Evolutionary conservation across 2,329 filamentous ascomycete species (phyloP), one percentile per base, ranked within the genome.

Genomic region (Phialemoniopsis sp.): DNA sequence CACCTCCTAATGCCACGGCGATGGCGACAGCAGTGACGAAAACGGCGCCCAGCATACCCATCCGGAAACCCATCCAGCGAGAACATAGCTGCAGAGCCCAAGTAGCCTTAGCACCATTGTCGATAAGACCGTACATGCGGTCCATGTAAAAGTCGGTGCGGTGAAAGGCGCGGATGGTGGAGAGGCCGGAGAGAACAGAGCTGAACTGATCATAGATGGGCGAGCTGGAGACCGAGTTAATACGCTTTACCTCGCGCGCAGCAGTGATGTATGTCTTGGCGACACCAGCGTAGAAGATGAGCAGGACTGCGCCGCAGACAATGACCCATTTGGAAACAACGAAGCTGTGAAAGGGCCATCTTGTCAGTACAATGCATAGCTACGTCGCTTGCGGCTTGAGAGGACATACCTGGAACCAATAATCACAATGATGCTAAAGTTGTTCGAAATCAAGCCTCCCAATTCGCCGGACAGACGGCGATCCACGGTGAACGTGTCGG

Each of bases 171-270:
- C 66, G 63, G 32, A 69, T 61, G 6, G 66, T 68, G 13, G 59
- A 58, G 7, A 69, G 51, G 4, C 66, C 66, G 1, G 59, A 57
- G 6, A 68, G 56, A 4, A 64, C 56, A 2, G 62, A 60, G 28
- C 56, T 56, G 45, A 69, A 66, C 38, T 64, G 60, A 43, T 67
- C 65, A 41, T 63, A 68, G 26, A 69, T 58, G 2, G 66, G 66
- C 4, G 58, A 63, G 44, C 64, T 58, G 1, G 64, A 59, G 16
- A 60, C 54, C n/a, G 60, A 62, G 41, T 68, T 64, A 29, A 68
- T 58, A 2, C 66, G 56, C 46, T 68, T 68, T 13, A 59, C 55
- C 33, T 64, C 61, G 26, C 65, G 59, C 2, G 63, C 62, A 8
- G 56, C 59, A 7, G 49, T 45, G 34, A 68, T 57, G 44, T 66